Conservation (phyloP, 768 basidiomycete species). For the Punctularia strigosozonata region DNA sequence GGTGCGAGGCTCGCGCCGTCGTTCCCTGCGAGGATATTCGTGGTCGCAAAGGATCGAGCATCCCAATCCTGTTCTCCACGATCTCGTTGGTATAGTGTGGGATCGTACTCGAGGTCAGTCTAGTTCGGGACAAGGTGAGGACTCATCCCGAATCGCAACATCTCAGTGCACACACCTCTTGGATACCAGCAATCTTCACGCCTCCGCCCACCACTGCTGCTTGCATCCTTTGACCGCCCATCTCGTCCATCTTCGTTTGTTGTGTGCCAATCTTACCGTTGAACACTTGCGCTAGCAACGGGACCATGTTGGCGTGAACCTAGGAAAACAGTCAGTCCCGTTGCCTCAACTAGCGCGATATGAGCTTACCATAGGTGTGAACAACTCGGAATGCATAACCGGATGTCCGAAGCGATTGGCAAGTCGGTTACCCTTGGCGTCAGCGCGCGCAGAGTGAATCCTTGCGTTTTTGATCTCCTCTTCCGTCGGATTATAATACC, state of each 20-base stretch:
- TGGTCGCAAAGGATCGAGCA: constrained; percentile 57
- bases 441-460: constrained; percentile 68
- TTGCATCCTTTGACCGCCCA: constrained; percentile 67
- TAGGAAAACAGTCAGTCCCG: too few relatives aligned
- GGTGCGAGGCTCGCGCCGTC: constrained; percentile 29
- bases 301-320: constrained; percentile 83
- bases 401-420: constrained; percentile 94
- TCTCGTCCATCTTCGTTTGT: constrained; percentile 60
- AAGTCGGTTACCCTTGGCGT: constrained; percentile 60
- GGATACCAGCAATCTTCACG: constrained; percentile 72
- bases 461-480: constrained; percentile 64
- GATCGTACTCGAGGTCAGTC: constrained; percentile 75
- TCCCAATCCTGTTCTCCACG: constrained; percentile 88
- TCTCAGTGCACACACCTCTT: constrained; percentile 36
- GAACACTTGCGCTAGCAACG: constrained; percentile 64
- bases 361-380: constrained; percentile 84
- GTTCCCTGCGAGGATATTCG: constrained; percentile 33
- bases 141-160: neutral
- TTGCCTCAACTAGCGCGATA: too few relatives aligned
- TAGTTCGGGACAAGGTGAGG: constrained; percentile 12
- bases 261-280: constrained; percentile 55
- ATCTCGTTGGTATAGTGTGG: constrained; percentile 65
- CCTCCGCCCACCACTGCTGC: constrained; percentile 68
- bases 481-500: constrained; percentile 76
- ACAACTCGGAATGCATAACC: constrained; percentile 73